Percentiles rank a stretch among this genome's conserved stretches.
Conservation (phyloP, 202 grass and related monocot species). For the Eragrostis tef region DNA sequence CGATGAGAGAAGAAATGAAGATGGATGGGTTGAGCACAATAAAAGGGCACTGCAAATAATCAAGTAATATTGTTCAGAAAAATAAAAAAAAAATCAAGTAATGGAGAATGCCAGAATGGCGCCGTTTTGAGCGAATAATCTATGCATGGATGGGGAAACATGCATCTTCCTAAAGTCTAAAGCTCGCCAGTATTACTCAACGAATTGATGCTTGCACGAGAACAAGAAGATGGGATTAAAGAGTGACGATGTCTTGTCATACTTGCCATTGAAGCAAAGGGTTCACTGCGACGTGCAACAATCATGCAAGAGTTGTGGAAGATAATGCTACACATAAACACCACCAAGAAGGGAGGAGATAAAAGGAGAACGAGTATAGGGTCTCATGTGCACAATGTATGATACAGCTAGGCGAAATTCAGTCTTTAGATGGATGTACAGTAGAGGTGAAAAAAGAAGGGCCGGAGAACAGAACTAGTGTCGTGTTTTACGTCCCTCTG, state of each 20-base stretch:
- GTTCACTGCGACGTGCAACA: constrained; percentile 29
- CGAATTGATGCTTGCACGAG: constrained; percentile 13
- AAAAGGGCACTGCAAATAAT: constrained; percentile 1
- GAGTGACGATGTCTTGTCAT: constrained; percentile 2
- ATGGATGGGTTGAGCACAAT: background rate
- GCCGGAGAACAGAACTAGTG: background rate
- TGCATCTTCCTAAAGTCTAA: constrained; percentile 30
- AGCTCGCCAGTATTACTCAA: constrained; percentile 12
- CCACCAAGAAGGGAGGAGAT: background rate
- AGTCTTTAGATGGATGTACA: background rate
- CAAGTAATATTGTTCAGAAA: no score
- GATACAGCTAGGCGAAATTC: constrained; percentile 1
- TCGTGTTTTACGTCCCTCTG: background rate
- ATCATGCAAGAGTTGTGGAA: constrained; percentile 38
- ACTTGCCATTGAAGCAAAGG: constrained; percentile 51
- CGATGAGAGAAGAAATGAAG: background rate
- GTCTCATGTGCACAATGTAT: background rate
- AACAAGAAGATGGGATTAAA: constrained; percentile 23
- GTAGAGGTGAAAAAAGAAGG: background rate
- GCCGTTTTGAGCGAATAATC: constrained; percentile 41
- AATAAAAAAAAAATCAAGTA: background rate
- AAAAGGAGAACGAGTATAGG: background rate
- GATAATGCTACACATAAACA: background rate
- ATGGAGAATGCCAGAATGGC: constrained; percentile 14
- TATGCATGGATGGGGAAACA: constrained; percentile 21